phyloP scores from a whole-genome alignment of 257 asterid species.

The Paulownia fortunei region DNA sequence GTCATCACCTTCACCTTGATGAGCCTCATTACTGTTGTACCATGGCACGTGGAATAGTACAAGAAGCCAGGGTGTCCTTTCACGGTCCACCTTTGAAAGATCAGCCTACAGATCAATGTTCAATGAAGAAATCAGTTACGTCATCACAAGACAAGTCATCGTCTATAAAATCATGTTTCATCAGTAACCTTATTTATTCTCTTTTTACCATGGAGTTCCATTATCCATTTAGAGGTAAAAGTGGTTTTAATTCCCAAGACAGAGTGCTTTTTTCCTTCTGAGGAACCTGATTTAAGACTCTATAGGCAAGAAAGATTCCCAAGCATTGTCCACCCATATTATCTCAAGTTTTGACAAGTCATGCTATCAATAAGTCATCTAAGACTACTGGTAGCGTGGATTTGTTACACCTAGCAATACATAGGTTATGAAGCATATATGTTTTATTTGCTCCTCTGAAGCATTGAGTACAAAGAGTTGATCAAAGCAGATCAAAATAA shows the following conservation, averaged over 20 bases:
- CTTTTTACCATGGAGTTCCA: neutral
- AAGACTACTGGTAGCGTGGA: neutral
- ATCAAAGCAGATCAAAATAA: neutral
- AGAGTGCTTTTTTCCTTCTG: neutral
- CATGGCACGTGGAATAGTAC: slow-evolving; percentile 92
- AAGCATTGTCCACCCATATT: neutral
- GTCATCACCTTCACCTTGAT: slow-evolving; percentile 84
- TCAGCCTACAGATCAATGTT: slow-evolving; percentile 66
- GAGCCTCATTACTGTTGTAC: slow-evolving; percentile 90
- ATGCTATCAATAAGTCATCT: neutral
- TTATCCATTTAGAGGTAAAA: neutral
- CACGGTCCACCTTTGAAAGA: slow-evolving; percentile 72
- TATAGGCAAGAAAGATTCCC: neutral
- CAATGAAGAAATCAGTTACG: slow-evolving; percentile 10
- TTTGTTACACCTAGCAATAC: neutral
- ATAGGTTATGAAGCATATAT: neutral
- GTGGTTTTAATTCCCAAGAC: neutral
- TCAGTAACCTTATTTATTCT: slow-evolving; percentile 2
- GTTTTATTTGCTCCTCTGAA: neutral
- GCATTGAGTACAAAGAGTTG: neutral
- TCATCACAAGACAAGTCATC: neutral
- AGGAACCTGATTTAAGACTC: neutral
- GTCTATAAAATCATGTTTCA: neutral
- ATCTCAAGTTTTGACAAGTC: neutral
- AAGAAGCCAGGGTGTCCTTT: slow-evolving; percentile 79